A percentile compares a stretch with the other conserved stretches of the same genome.
Evolutionary conservation across 768 basidiomycete genomes (phyloP).

Genomic region (Ramaria sp.): DNA sequence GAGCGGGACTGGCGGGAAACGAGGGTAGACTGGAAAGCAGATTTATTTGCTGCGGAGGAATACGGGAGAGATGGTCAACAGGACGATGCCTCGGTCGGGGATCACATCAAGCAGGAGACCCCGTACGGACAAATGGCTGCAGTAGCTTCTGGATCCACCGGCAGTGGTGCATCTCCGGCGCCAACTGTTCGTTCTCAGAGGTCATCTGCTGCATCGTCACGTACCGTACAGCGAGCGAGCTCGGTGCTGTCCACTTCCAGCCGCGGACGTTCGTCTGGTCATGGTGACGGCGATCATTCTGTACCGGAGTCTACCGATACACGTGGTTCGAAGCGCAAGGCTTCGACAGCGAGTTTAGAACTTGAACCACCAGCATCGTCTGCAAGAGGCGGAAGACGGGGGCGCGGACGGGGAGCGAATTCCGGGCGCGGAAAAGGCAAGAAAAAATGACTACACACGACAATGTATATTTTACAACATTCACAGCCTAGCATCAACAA

Average conservation of each 20-base stretch:
- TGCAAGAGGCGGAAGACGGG: conserved; percentile 23
- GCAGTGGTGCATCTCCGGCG: conserved; percentile 26
- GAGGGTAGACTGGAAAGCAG: conserved; percentile 34
- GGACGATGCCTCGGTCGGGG: conserved; percentile 18
- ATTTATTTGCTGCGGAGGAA: conserved; percentile 18
- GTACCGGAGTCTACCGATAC: not conserved
- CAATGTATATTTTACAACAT: too few relatives aligned
- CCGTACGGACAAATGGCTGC: conserved; percentile 15
- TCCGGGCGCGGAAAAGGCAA: conserved; percentile 13
- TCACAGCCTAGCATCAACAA: too few relatives aligned
- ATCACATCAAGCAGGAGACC: not conserved
- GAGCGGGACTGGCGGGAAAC: conserved; percentile 72
- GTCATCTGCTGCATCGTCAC: conserved; percentile 20
- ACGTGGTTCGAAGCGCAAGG: conserved; percentile 39
- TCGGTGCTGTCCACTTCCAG: conserved; percentile 32
- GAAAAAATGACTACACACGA: conserved; percentile 1
- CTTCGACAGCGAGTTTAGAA: conserved; percentile 17
- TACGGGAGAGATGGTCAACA: conserved; percentile 16
- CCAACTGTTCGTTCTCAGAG: conserved; percentile 38
- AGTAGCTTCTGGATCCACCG: conserved; percentile 18
- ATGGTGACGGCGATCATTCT: conserved; percentile 21
- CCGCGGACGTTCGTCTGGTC: conserved; percentile 27
- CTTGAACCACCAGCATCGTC: conserved; percentile 36
- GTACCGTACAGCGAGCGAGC: conserved; percentile 20
- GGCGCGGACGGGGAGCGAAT: conserved; percentile 33